Evolutionary conservation across 192 early-diverging fungal species (phyloP), one percentile per base, ranked within the genome.

Genomic region (Backusella circina): DNA sequence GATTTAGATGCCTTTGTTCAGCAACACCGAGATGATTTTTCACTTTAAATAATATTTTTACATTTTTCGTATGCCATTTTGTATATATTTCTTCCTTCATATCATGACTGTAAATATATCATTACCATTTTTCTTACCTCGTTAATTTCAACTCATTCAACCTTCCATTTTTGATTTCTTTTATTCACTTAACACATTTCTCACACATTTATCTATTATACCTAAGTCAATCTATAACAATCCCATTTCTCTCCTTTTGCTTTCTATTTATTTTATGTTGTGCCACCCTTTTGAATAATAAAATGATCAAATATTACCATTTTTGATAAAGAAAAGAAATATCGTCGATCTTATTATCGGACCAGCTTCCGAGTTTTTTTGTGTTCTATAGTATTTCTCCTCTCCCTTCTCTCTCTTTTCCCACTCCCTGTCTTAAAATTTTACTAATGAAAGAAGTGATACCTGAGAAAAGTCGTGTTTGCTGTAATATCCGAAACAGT

Each of bases 21-120:
- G 13, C 30, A 38, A 10, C 73, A 79, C 33, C 66, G 74, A 12
- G 74, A 12, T n/a, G 74, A 75, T 38, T 66, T 75, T 65, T 75
- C 67, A 30, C 26, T 75, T 36, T 75, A 75, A 69, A 31, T 33
- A 13, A 26, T 9, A 18, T 21, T 57, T 32, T 26, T 13, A 54
- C 18, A 47, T 47, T n/a, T 47, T 30, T 38, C 54, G 3, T 39
- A 70, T 41, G 37, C 69, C 35, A 31, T 70, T 70, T 36, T 39
- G 69, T 36, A 70, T 70, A 36, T 36, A 70, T 28, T 41, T 21
- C 2, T 26, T 61, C 54, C 10, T 61, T 61, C 54, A 61, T 67
- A 67, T n/a, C 35, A 35, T 67, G 66, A 21, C 16, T 67, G 35
- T 67, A 67, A 35, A 32, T 32, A 67, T 13, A 41, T 41, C 39